These are phyloP conservation scores for Auxenochlorella pyrenoidosa DNA, from an alignment of 139 green algal genomes.

Conservation along the genomic window DNA sequence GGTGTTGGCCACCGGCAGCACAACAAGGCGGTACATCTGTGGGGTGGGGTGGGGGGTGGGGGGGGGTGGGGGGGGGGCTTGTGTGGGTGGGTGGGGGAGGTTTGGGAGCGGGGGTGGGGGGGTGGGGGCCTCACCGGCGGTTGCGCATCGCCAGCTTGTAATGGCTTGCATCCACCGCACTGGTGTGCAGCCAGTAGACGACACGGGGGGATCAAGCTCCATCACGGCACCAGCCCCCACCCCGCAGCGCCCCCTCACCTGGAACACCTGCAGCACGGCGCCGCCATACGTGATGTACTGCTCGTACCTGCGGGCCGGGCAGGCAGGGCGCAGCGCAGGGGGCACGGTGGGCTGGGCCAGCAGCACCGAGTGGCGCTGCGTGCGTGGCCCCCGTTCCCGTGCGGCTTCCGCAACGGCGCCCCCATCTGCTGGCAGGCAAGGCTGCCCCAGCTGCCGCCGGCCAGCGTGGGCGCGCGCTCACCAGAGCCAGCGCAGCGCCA, in stretches of 20 bases:
- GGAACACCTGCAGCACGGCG: slow-evolving; percentile 50
- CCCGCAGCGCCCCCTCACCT: neutral
- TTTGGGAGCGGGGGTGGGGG: neutral
- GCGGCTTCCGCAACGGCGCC: too few species aligned
- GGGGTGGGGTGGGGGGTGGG: neutral
- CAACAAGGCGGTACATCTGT: slow-evolving; percentile 60
- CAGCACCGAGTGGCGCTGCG: too few species aligned
- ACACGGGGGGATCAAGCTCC: too few species aligned
- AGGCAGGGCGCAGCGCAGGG: neutral
- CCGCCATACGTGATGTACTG: slow-evolving; percentile 58
- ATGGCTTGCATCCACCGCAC: too few species aligned
- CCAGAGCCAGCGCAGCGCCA: slow-evolving; percentile 69
- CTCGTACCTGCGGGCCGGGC: slow-evolving; percentile 38
- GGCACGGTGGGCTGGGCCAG: neutral
- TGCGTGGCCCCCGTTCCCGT: too few species aligned
- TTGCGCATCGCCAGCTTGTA: too few species aligned
- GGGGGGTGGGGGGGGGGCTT: neutral
- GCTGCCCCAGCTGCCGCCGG: too few species aligned
- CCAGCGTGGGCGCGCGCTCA: slow-evolving; percentile 8
- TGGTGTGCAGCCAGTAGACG: too few species aligned
- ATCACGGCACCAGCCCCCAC: too few species aligned
- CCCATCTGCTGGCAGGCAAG: too few species aligned
- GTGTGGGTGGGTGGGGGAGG: neutral
- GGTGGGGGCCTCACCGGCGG: too few species aligned
- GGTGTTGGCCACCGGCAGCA: slow-evolving; percentile 70